Base-by-base conservation (phyloP, 2,329 filamentous ascomycete genomes). In the Lachnellula hyalina region DNA sequence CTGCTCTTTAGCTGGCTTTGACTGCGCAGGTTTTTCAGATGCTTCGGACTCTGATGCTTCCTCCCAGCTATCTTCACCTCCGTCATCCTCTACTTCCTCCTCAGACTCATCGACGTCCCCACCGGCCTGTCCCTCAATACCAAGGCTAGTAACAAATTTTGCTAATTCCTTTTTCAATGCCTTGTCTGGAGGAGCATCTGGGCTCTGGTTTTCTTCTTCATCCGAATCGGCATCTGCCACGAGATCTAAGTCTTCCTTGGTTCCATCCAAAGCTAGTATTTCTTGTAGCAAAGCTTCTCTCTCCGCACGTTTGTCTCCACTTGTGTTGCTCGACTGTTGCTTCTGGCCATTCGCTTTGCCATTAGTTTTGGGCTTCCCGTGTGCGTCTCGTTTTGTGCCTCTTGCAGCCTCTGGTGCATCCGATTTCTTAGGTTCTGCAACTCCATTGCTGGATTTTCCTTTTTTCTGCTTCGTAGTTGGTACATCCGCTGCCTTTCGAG, bases 241-340 rank as follows among this genome's bases (percentile, higher is more conserved):
- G 35, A 87, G 75, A 36, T 82, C 79, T 44, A 85, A 68, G 59
- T 87, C 85, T 42, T 82, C 76, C 68, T 87, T 81, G 51, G 85
- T 82, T 14, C 85, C 85, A 3, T 84, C 85, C 1, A 88, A 73
- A 14, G 81, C 82, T 60, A 77, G 75, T 58, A 87, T 87, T 64
- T 87, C 85, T 53, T 82, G 77, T 7, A 87, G 71, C 4, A 87
- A 72, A 12, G 70, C 67, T 34, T 73, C 71, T 44, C 65, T 66
- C 23, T 65, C 57, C 19, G 61, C 59, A 25, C 50, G 50, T 25
- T 28, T 54, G 46, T 21, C 61, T 40, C 51, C 62, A 47, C 48
- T 15, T 62, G 36, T 19, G 56, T 54, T 41, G 35, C 21, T 60
- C 36, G 55, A 57, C 52, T 45, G 51, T 51, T 59, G 58, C 23